phyloP scores from a whole-genome alignment of 2,329 filamentous ascomycete genomes.

The Phialocephala subalpina region DNA sequence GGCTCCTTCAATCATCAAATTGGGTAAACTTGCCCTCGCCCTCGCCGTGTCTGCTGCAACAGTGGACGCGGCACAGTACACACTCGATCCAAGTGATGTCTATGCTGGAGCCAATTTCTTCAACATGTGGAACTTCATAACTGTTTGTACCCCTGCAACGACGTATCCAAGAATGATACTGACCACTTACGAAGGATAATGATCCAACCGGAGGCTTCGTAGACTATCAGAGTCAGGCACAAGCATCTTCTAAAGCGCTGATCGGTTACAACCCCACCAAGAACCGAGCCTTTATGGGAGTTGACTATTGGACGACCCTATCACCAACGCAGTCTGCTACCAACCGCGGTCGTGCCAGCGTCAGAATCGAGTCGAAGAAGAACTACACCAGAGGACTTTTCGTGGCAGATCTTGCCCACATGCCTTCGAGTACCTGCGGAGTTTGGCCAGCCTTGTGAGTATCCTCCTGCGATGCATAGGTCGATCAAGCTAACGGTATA shows the following conservation, averaged over 20 bases:
- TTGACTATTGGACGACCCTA: constrained; percentile 59
- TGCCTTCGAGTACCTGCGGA: constrained; percentile 74
- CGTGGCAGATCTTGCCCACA: constrained; percentile 75
- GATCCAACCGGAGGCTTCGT: constrained; percentile 76
- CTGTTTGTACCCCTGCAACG: constrained; percentile 34
- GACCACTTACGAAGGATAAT: constrained; percentile 34
- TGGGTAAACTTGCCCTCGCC: constrained; percentile 32
- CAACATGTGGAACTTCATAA: constrained; percentile 62
- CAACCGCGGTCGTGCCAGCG: constrained; percentile 58
- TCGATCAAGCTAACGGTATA: neutral
- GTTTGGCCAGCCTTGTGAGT: constrained; percentile 70
- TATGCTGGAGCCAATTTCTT: constrained; percentile 54
- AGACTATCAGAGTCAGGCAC: constrained; percentile 58
- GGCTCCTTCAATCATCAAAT: constrained; percentile 28
- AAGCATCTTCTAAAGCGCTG: constrained; percentile 62
- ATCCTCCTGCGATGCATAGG: neutral
- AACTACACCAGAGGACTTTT: constrained; percentile 71
- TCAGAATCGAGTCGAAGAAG: constrained; percentile 71
- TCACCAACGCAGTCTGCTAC: constrained; percentile 40
- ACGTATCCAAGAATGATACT: neutral
- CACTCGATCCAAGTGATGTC: constrained; percentile 32
- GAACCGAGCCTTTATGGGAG: constrained; percentile 68
- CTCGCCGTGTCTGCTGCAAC: constrained; percentile 18
- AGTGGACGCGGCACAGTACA: constrained; percentile 29
- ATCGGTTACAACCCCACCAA: constrained; percentile 59